phyloP scores from a whole-genome alignment of 2,329 filamentous ascomycete genomes.

The Aspergillus ibericus region DNA sequence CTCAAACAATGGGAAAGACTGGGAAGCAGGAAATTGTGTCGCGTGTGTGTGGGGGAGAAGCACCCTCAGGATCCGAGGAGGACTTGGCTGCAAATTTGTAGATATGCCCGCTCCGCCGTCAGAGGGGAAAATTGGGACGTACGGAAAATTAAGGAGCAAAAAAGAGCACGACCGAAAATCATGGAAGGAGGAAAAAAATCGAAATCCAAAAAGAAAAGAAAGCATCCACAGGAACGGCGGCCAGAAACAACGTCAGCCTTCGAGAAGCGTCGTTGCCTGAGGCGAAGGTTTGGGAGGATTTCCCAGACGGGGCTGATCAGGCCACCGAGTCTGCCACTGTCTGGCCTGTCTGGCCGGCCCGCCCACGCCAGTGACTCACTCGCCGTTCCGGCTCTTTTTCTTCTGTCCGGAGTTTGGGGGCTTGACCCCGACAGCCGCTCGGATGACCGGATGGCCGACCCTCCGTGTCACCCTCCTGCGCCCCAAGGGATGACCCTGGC shows the following conservation, averaged over 20 bases:
- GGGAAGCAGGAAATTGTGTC: not conserved
- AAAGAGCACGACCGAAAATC: not conserved
- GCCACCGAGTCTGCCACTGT: conserved; percentile 6
- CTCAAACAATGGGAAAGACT: conserved; percentile 2
- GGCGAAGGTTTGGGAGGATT: conserved; percentile 5
- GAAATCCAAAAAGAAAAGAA: not conserved
- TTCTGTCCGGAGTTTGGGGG: conserved; percentile 13
- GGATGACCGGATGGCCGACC: conserved; percentile 12
- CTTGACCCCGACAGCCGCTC: conserved; percentile 4
- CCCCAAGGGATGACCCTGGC: not conserved
- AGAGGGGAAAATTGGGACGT: not conserved
- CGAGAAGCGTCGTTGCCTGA: conserved; percentile 15
- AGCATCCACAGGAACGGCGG: not conserved
- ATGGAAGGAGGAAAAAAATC: not conserved
- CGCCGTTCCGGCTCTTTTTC: conserved; percentile 15
- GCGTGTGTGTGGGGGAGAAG: not conserved
- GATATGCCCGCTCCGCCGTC: not conserved
- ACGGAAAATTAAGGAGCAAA: not conserved
- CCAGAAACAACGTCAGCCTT: conserved; percentile 10
- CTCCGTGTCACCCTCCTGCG: not conserved
- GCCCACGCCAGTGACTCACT: conserved; percentile 9
- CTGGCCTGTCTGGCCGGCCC: conserved; percentile 2
- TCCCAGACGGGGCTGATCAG: conserved; percentile 10
- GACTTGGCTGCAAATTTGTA: not conserved
- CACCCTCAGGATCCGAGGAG: not conserved